Base-by-base conservation (phyloP, 2,329 filamentous ascomycete species). In the Bipolaris bicolor region DNA sequence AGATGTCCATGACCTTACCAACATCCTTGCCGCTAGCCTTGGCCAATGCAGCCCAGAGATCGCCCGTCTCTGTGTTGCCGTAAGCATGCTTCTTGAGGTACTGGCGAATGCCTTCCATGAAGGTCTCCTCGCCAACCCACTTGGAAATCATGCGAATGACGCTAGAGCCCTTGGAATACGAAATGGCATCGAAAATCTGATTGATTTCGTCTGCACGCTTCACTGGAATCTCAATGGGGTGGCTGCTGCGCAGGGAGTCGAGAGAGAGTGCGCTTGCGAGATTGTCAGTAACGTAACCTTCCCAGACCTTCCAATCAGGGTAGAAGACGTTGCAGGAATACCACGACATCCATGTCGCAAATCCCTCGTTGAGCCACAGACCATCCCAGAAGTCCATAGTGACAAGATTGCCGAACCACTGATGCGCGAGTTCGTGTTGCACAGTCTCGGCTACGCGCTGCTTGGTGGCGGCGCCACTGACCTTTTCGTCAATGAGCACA, bases 361-460 rank as follows among this genome's bases (percentile, higher is more conserved):
- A 96, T 34, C 91, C 91, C 77, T 96, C 91, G 76, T 98, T 98
- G 52, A 98, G 85, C 94, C 94, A 98, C 7, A 98, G 81, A 52
- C 93, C 94, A 77, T 97, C 92, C 94, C 94, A 98, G 84, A 96
- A 97, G 77, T 97, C 92, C 92, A 97, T 97, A 51, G 94, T 97
- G 26, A 97, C 94, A 51, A 97, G 81, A 80, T 98, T 97, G 62
- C 94, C 94, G 72, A 98, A 98, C 94, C 94, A 98, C 78, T 97
- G 94, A 79, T 98, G 94, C 39, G 94, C 94, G 73, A 98, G 83
- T 77, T 98, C 94, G 80, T 98, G 94, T 82, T 97, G 93, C 26
- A 98, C 94, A 39, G 95, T 92, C 77, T 97, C 94, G 50, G 94
- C 94, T 52, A 98, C 91, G 37, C 93, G 88, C 80, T 97, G 90